Percentiles rank a stretch among this genome's conserved stretches.
Evolutionary conservation across 306 rosid genomes (phyloP).

Genomic region (Cucumis cinereus): DNA sequence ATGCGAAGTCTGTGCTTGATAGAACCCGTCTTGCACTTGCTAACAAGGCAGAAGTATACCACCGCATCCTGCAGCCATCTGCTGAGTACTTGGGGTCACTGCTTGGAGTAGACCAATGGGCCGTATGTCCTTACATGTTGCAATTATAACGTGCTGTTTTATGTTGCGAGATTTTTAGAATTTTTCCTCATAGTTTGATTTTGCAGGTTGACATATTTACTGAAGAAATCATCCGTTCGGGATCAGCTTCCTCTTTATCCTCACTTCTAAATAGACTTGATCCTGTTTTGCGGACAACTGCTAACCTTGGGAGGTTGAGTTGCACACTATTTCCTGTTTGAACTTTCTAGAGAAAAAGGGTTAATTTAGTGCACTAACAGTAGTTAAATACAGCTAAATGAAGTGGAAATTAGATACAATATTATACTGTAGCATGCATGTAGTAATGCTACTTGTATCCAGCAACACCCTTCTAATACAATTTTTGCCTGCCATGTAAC

Average conservation of each 20-base stretch:
- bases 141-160: neutral
- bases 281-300: conserved; percentile 84
- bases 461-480: conserved; percentile 19
- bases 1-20: conserved; percentile 89
- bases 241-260: conserved; percentile 94
- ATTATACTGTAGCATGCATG: neutral
- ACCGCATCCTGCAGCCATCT: conserved; percentile 68
- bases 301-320: conserved; percentile 84
- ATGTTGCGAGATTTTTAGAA: neutral
- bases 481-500: conserved; percentile 29
- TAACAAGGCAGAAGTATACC: conserved; percentile 76
- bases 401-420: neutral
- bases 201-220: conserved; percentile 87
- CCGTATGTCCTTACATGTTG: conserved; percentile 41
- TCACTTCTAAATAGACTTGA: conserved; percentile 80
- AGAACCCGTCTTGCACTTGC: conserved; percentile 93
- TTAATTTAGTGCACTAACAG: neutral
- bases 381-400: neutral
- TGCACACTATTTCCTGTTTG: conserved; percentile 4
- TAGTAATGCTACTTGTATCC: neutral
- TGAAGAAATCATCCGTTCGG: conserved; percentile 95
- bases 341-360: conserved; percentile 12
- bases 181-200: conserved; percentile 26
- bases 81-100: conserved; percentile 92
- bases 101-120: conserved; percentile 85